These are phyloP conservation scores for Diplocarpon mali DNA, from an alignment of 2,329 filamentous ascomycete genomes.

Conservation along the genomic window DNA sequence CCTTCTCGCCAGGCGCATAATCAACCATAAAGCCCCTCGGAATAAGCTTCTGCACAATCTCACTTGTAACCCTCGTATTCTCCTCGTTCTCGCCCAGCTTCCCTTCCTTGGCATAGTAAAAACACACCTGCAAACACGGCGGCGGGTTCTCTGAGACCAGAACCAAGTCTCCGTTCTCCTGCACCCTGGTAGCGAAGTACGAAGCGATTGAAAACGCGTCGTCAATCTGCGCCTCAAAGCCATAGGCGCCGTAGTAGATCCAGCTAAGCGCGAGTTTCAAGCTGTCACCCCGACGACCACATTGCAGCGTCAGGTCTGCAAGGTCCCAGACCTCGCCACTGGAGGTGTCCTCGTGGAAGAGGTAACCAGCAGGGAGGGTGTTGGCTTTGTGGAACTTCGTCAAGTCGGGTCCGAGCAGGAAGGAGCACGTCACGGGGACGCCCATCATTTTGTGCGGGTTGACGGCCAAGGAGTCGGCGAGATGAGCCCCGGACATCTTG, in stretches of 20 bases:
- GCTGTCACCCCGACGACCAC: slow-evolving; percentile 73
- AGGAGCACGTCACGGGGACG: slow-evolving; percentile 81
- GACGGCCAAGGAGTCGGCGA: slow-evolving; percentile 73
- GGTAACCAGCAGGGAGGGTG: slow-evolving; percentile 75
- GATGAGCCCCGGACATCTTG: slow-evolving; percentile 59
- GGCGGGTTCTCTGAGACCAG: slow-evolving; percentile 67
- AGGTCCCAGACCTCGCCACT: slow-evolving; percentile 66
- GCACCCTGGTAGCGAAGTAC: slow-evolving; percentile 53
- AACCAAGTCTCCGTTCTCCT: slow-evolving; percentile 46
- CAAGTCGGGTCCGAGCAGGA: slow-evolving; percentile 70
- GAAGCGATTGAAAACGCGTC: slow-evolving; percentile 60
- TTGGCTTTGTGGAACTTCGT: slow-evolving; percentile 71
- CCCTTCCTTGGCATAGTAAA: slow-evolving; percentile 64
- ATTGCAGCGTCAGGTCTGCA: slow-evolving; percentile 87
- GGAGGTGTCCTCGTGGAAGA: slow-evolving; percentile 55
- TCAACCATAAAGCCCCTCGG: slow-evolving; percentile 56
- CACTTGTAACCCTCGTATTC: slow-evolving; percentile 45
- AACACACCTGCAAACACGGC: slow-evolving; percentile 88
- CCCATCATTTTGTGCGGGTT: slow-evolving; percentile 98
- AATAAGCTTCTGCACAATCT: slow-evolving; percentile 43
- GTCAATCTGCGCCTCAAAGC: slow-evolving; percentile 62
- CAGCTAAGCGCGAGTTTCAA: slow-evolving; percentile 83
- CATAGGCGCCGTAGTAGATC: slow-evolving; percentile 73
- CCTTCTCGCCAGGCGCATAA: slow-evolving; percentile 39
- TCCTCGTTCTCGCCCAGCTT: slow-evolving; percentile 31